Base-by-base conservation (phyloP, 1,284 basidiomycete species). In the Moesziomyces sp. region DNA sequence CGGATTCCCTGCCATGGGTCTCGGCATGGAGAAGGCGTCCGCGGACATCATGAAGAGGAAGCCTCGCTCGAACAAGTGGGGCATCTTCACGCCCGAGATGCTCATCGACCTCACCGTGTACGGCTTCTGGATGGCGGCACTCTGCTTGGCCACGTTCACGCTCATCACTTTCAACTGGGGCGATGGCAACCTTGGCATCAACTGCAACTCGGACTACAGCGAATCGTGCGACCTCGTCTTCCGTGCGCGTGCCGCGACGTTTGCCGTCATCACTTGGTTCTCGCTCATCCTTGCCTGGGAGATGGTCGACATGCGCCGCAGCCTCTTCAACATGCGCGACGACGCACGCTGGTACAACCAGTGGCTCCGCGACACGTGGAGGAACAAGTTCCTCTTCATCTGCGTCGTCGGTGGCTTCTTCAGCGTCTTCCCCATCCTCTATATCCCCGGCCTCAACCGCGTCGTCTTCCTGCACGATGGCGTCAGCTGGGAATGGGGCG, bases 121-220 rank as follows among this genome's bases (percentile, higher is more conserved):
- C 83, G 90, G 90, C 3, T 76, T 90, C 52, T 82, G 89, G 58
- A 90, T 91, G 86, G 89, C 89, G 5, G 87, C 85, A 0, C 86
- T 88, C 23, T 87, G 86, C 54, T 83, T 91, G 34, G 80, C 70
- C 21, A 77, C 75, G 1, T 82, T 81, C 57, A 62, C 76, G 9
- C 70, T 83, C 7, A 51, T 76, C 53, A 51, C 76, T 34, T 83
- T 66, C 57, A 56, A 64, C 14, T 83, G 75, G 64, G 82, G 82
- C 52, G 49, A 58, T 30, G 76, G 77, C 24, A 59, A 76, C 18
- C 75, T 83, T 5, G 82, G 82, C 13, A 9, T 53, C 13, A 61
- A 83, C 65, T 85, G 84, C 69, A 85, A 85, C 74, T 64, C 79
- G 53, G 62, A 52, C 8, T 52, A 70, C 54, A 77, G 69, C 46